Base-by-base conservation (phyloP, 2,329 filamentous ascomycete species). In the Ceratocystis papillata region DNA sequence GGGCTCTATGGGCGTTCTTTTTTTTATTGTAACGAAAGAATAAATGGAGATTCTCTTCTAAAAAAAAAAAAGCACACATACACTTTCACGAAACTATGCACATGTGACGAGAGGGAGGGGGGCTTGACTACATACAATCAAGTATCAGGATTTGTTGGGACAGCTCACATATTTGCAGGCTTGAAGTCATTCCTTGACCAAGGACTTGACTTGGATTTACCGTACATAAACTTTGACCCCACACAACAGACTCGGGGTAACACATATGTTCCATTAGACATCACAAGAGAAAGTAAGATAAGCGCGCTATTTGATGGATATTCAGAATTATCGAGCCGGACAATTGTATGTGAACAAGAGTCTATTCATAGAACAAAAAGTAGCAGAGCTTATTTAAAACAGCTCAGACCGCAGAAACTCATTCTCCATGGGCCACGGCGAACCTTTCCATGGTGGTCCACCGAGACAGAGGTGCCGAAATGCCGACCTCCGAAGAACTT, bases 381-480 rank as follows among this genome's bases (percentile, higher is more conserved):
- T n/a, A 5, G 20, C 10, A 22, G 28, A 41, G 53, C n/a, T 57
- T 68, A 70, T 66, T 74, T 78, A 76, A 82, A 82, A 74, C 80
- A 82, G 75, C 76, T 79, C 72, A 80, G 81, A 57, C 74, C 76
- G 68, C 79, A 78, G 53, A 80, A 73, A 62, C 77, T 78, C 71
- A 82, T 78, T 55, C 80, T 75, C 78, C 79, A 82, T 2, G 79
- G 79, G 1, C 80, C 80, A 10, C 78, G 76, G 62, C 75, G 78
- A 6, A 81, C 73, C 41, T 50, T 60, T 59, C 80, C 80, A 69
- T 79, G 73, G 10, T 75, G 75, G 71, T 78, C 75, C 22, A 77
- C 78, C 44, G 75, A 74, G 64, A 82, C 73, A 71, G 74, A 80
- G 44, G 80, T 81, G 69, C 80, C 80, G 69, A 81, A 77, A 70